Evolutionary conservation across 2,329 filamentous ascomycete species (phyloP).

Genomic region (Apiospora koreana): DNA sequence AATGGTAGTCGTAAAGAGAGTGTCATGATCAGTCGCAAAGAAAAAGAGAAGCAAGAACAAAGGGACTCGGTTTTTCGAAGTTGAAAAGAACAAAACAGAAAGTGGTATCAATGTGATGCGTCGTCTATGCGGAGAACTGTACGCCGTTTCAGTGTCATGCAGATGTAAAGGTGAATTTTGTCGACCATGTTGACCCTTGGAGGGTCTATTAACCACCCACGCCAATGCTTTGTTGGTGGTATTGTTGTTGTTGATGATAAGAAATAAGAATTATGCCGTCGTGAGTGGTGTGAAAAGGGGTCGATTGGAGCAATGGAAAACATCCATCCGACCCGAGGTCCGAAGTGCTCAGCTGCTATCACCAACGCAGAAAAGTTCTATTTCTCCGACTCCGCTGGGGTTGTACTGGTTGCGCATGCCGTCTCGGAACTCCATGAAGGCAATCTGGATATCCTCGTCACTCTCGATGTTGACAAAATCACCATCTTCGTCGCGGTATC

Average conservation of each 20-base stretch:
- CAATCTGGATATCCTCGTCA: constrained; percentile 94
- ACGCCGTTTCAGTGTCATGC: constrained; percentile 20
- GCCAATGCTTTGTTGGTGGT: not conserved
- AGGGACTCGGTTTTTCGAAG: constrained; percentile 12
- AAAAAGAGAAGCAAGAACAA: constrained; percentile 11
- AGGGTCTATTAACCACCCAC: not conserved
- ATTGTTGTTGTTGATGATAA: not conserved
- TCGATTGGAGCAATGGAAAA: not conserved
- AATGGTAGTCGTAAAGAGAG: constrained; percentile 29
- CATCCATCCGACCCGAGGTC: not conserved
- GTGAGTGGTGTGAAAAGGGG: not conserved
- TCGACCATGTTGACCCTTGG: not conserved
- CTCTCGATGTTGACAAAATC: constrained; percentile 93
- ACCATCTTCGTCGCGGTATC: constrained; percentile 89
- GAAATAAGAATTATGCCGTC: constrained; percentile 8
- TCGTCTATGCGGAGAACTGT: constrained; percentile 20
- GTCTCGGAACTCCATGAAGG: constrained; percentile 92
- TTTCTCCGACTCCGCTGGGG: constrained; percentile 78
- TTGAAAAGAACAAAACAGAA: constrained; percentile 15
- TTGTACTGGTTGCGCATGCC: constrained; percentile 53
- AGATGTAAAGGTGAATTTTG: constrained; percentile 14
- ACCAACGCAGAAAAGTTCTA: constrained; percentile 79
- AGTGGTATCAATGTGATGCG: constrained; percentile 29
- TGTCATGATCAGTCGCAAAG: constrained; percentile 17
- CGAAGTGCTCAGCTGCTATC: constrained; percentile 33